Base-by-base conservation (phyloP, 106 monocot species). In the Dendrobium chrysotoxum region DNA sequence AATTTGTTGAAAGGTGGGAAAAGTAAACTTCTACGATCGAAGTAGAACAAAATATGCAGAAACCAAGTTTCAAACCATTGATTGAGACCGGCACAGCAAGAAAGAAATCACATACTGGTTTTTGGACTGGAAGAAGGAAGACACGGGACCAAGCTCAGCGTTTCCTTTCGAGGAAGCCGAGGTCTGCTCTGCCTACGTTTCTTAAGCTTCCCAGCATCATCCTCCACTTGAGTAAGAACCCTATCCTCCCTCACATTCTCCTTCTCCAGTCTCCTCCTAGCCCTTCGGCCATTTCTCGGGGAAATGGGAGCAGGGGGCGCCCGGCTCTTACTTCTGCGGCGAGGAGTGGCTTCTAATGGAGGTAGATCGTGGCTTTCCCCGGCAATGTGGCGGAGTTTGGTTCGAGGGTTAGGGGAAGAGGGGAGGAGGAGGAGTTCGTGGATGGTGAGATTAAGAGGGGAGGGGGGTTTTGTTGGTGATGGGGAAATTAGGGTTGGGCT, bases 341-440 rank as follows among this genome's bases (percentile, higher is more conserved):
- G 26, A 4, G 89, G 82, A 41, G 89, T 73, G 72, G 41, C 18
- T 11, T 39, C 61, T 28, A 65, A 40, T 2, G 75, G 40, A 31
- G 65, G 75, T 3, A 72, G 80, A 7, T 93, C 93, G 38, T 80
- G 76, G 70, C 31, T 71, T 67, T 88, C 93, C 38, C 77, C 82
- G 77, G 78, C 82, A 20, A 76, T 7, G 44, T 50, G 46, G 31
- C 41, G 76, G 21, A 53, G 40, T 67, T 73, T 81, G 28, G 80
- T 73, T 75, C 72, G 76, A 20, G 65, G 80, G 47, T 15, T 25
- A 4, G 89, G 82, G 21, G 89, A 87, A 7, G 83, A 83, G 28
- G 91, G 89, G 28, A 88, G 82, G 40, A 87, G 89, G 87, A 94
- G 88, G 65, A 94, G 89, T 1, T 89, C 87, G 76, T 83, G 79